phyloP scores from a whole-genome alignment of 2,329 filamentous ascomycete genomes.

The Colletotrichum chrysophilum region DNA sequence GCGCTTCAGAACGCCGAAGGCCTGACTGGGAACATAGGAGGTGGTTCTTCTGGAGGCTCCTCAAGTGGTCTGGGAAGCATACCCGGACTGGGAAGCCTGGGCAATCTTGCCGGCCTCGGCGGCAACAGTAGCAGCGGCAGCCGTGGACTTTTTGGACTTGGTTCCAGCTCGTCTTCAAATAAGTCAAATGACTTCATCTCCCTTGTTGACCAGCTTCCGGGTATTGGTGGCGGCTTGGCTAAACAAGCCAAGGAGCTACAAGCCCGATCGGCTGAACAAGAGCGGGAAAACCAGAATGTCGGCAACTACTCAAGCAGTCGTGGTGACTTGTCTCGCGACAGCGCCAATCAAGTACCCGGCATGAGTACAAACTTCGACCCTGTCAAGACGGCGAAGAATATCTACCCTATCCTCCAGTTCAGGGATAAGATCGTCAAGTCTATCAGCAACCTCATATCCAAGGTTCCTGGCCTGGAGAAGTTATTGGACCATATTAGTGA shows the following conservation, averaged over 20 bases:
- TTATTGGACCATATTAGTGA: slow-evolving; percentile 95
- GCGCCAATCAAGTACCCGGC: slow-evolving; percentile 69
- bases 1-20: slow-evolving; percentile 74
- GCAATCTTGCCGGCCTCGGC: slow-evolving; percentile 24
- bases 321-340: slow-evolving; percentile 43
- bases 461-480: slow-evolving; percentile 87
- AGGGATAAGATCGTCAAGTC: slow-evolving; percentile 91
- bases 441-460: slow-evolving; percentile 85
- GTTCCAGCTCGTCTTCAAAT: slow-evolving; percentile 22
- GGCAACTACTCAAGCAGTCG: slow-evolving; percentile 31
- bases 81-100: background rate
- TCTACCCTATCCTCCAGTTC: slow-evolving; percentile 95
- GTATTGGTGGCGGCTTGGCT: slow-evolving; percentile 68
- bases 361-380: slow-evolving; percentile 81
- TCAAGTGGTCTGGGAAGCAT: slow-evolving; percentile 26
- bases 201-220: slow-evolving; percentile 78
- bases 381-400: slow-evolving; percentile 76
- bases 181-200: slow-evolving; percentile 67
- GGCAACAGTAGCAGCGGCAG: slow-evolving; percentile 38
- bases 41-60: slow-evolving; percentile 28
- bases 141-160: slow-evolving; percentile 47
- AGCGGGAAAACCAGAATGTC: slow-evolving; percentile 44
- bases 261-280: slow-evolving; percentile 65
- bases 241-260: slow-evolving; percentile 69
- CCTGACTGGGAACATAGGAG: slow-evolving; percentile 36